Evolutionary conservation across 129 eudicot genomes (phyloP).

Genomic region (Helianthus tuberosus): DNA sequence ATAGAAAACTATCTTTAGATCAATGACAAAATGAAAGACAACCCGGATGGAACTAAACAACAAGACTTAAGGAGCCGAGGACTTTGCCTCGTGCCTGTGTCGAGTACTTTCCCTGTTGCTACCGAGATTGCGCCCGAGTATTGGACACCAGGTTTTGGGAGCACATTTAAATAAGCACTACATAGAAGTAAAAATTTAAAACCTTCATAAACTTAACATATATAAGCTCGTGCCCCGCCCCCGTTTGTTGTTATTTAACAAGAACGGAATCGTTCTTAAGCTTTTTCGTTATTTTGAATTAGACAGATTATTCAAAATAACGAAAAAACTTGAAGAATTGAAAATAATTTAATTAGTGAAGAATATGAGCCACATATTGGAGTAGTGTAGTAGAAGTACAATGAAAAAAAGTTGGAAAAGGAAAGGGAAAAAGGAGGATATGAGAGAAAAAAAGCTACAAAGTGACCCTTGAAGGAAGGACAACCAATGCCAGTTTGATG

Average conservation of each 20-base stretch:
- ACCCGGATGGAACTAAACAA: conserved; percentile 40
- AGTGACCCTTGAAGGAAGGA: conserved; percentile 39
- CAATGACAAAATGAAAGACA: conserved; percentile 37
- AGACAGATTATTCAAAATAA: conserved; percentile 26
- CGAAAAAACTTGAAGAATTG: conserved; percentile 33
- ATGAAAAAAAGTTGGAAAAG: conserved; percentile 36
- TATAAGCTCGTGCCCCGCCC: neutral
- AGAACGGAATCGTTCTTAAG: conserved; percentile 12
- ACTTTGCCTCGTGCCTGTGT: conserved; percentile 89
- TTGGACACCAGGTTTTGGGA: conserved; percentile 84
- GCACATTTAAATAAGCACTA: conserved; percentile 57
- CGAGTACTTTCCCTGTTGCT: conserved; percentile 84
- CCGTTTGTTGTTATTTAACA: conserved; percentile 6
- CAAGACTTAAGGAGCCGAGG: conserved; percentile 74
- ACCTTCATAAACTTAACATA: conserved; percentile 2
- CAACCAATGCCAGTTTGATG: conserved; percentile 61
- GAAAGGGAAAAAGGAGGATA: conserved; percentile 24
- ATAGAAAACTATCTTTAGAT: conserved; percentile 27
- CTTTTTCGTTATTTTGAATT: conserved; percentile 42
- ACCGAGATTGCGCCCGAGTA: conserved; percentile 69
- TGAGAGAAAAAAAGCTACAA: conserved; percentile 34
- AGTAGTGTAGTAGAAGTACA: conserved; percentile 43
- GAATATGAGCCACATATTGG: conserved; percentile 41
- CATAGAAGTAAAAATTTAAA: neutral
- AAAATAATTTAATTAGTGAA: conserved; percentile 3